Base-by-base conservation (phyloP, 192 early-diverging fungal species). In the Coemansia sp. region DNA sequence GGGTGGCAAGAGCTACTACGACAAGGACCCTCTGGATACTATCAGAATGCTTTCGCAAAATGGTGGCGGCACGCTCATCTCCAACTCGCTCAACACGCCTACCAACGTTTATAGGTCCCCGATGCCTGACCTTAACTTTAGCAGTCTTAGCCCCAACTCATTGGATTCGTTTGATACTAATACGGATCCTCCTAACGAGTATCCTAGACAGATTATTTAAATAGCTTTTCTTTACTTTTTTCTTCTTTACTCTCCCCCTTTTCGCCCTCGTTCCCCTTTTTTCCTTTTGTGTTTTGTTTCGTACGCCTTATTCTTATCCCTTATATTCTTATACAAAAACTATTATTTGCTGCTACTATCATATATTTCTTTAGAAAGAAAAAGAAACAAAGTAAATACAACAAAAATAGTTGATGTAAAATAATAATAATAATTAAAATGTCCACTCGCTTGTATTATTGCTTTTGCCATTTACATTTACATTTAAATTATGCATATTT, bases 11-110 rank as follows among this genome's bases (percentile, higher is more conserved):
- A 28, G 41, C 13, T 48, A 33, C 17, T 29, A 47, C 17, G 45
- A 57, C 15, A 49, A 42, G 38, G 55, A 57, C 13, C 55, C 55
- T 3, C 25, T 57, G n/a, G 45, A 49, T 23, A 48, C 55, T 5
- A 40, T 48, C 27, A n/a, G 55, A 27, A 57, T 57, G 46, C 55
- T 57, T 10, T 47, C 46, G 9, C 32, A 34, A 2, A 57, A 49
- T 36, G 46, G 46, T 29, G 35, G 53, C 43, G 39, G 29, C 3
- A 57, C 46, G 5, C 55, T 57, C 20, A 48, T 24, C 3, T 4
- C 44, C 2, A 32, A 20, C 28, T 29, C 35, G 7, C 32, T 48
- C 14, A 45, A 19, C 5, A 27, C 38, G 25, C 44, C 44, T 2
- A 20, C 14, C 19, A 45, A 30, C 14, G 29, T 39, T 13, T 57